Evolutionary conservation across 176 grass and related monocot species (phyloP).

Genomic region (Lolium rigidum): DNA sequence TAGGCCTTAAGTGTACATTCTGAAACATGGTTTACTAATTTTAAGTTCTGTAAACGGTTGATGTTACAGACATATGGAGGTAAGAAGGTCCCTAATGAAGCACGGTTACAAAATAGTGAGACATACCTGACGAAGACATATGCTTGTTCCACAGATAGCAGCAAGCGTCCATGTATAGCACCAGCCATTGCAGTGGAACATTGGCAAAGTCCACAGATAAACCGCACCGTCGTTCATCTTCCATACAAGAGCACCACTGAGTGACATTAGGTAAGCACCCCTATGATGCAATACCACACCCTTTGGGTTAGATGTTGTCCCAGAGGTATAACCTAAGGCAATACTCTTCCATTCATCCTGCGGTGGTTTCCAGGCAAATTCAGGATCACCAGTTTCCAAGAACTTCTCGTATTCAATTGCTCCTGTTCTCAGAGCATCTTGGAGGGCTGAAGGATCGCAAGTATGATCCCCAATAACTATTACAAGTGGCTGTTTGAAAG

Average conservation of each 20-base stretch:
- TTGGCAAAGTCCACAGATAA: slow-evolving; percentile 92
- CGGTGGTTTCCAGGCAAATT: slow-evolving; percentile 79
- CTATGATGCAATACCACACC: slow-evolving; percentile 91
- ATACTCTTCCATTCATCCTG: slow-evolving; percentile 96
- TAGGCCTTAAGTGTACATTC: not conserved
- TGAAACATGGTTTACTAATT: not conserved
- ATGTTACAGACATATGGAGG: slow-evolving; percentile 16
- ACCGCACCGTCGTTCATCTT: slow-evolving; percentile 73
- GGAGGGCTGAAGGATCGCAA: slow-evolving; percentile 57
- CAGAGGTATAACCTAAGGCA: slow-evolving; percentile 86
- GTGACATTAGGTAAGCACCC: slow-evolving; percentile 89
- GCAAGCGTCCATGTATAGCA: slow-evolving; percentile 88
- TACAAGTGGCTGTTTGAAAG: slow-evolving; percentile 74
- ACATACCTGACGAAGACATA: slow-evolving; percentile 96
- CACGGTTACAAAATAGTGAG: not conserved
- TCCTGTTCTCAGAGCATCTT: slow-evolving; percentile 69
- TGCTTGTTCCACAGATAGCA: slow-evolving; percentile 78
- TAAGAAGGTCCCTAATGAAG: slow-evolving; percentile 9
- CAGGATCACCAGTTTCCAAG: slow-evolving; percentile 71
- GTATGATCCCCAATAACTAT: slow-evolving; percentile 82
- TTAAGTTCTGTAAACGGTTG: not conserved
- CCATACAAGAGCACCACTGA: slow-evolving; percentile 71
- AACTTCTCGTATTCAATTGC: slow-evolving; percentile 84
- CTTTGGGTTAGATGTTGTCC: slow-evolving; percentile 86
- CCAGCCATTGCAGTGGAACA: slow-evolving; percentile 99